Evolutionary conservation across 2,329 filamentous ascomycete species (phyloP).

Genomic region (Colletotrichum neosansevieriae): DNA sequence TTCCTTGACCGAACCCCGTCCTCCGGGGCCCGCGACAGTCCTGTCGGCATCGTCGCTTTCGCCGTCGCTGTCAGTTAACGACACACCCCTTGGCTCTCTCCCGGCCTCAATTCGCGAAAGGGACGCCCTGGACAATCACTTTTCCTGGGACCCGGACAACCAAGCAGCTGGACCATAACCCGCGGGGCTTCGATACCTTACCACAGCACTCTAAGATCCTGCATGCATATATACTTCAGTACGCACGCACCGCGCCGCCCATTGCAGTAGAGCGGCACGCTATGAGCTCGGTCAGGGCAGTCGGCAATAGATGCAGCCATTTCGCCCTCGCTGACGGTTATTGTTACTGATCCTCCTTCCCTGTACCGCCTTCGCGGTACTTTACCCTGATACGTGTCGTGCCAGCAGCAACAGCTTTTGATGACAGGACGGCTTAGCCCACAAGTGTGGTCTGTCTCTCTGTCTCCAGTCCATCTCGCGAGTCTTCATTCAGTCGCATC

Average conservation of each 20-base stretch:
- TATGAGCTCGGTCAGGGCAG: constrained; percentile 13
- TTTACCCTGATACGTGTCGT: background rate
- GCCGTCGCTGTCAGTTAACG: constrained; percentile 16
- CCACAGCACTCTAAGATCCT: constrained; percentile 6
- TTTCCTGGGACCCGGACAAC: constrained; percentile 23
- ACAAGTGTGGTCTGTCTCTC: constrained; percentile 11
- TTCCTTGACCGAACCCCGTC: constrained; percentile 33
- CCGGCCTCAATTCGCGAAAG: background rate
- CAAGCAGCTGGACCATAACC: constrained; percentile 6
- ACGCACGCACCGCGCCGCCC: constrained; percentile 18
- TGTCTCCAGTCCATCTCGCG: background rate
- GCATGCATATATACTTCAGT: constrained; percentile 23
- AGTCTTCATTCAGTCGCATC: background rate
- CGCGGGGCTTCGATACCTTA: constrained; percentile 11
- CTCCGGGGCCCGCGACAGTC: constrained; percentile 34
- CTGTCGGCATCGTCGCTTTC: constrained; percentile 25
- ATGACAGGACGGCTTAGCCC: constrained; percentile 23
- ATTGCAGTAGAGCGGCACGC: constrained; percentile 10
- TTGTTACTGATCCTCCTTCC: constrained; percentile 16
- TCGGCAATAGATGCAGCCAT: constrained; percentile 17
- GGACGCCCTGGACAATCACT: constrained; percentile 17
- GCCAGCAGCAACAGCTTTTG: background rate
- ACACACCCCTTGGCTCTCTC: constrained; percentile 10
- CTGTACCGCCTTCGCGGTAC: constrained; percentile 16
- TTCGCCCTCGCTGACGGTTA: background rate